These are phyloP conservation scores for Magnusiomyces ingens DNA, from an alignment of 1,139 yeast species.

Conservation along the genomic window DNA sequence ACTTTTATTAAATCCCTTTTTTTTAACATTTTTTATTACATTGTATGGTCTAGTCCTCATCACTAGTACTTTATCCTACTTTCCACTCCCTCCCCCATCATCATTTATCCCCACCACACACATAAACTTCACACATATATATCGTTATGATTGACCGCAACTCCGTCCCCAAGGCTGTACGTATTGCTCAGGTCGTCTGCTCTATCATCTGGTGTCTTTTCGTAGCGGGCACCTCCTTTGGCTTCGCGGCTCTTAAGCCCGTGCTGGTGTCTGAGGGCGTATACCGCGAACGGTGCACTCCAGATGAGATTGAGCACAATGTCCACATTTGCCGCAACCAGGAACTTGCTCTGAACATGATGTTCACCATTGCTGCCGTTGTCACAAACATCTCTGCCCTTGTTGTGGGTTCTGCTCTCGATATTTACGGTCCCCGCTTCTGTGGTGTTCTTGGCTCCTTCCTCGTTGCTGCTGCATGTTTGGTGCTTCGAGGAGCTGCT, in stretches of 20 bases:
- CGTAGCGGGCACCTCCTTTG: conserved; percentile 87
- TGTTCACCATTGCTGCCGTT: conserved; percentile 83
- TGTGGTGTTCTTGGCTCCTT: conserved; percentile 71
- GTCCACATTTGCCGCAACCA: conserved; percentile 54
- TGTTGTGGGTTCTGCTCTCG: conserved; percentile 73
- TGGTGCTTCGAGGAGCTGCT: conserved; percentile 39
- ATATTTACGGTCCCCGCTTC: conserved; percentile 69
- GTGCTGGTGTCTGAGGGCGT: conserved; percentile 69
- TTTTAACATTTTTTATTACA: background rate
- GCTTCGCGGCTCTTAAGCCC: conserved; percentile 90
- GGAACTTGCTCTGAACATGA: conserved; percentile 70
- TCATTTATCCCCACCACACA: background rate
- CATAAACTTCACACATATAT: background rate
- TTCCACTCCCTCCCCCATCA: too few species aligned
- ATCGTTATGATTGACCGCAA: conserved; percentile 9
- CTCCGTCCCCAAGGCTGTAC: conserved; percentile 2
- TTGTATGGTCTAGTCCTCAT: too few species aligned
- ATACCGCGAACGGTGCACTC: conserved; percentile 54
- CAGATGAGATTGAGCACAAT: conserved; percentile 22
- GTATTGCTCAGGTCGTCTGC: conserved; percentile 46
- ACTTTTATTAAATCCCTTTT: background rate
- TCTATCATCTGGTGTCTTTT: conserved; percentile 81
- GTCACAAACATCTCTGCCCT: conserved; percentile 80
- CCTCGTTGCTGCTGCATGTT: conserved; percentile 48
- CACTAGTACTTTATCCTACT: too few species aligned